Evolutionary conservation across 495 filamentous ascomycete genomes (phyloP).

Genomic region (Penicillium mononematosum): DNA sequence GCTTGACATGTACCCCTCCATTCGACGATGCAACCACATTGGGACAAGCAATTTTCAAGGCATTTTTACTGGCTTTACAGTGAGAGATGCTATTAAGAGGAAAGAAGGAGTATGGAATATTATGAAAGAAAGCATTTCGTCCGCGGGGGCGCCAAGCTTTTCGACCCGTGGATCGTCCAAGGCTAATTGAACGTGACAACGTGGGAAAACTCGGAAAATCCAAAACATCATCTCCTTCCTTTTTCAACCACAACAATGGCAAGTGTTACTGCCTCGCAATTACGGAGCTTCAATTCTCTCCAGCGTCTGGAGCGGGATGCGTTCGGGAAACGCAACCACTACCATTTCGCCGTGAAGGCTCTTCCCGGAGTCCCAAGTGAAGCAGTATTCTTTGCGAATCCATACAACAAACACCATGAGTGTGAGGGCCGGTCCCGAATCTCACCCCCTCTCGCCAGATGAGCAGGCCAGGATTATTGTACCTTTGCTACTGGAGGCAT

Average conservation of each 20-base stretch:
- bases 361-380: slow-evolving; percentile 1
- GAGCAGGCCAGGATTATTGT: slow-evolving; percentile 11
- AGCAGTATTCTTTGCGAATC: slow-evolving; percentile 7
- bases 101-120: background rate
- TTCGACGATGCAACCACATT: background rate
- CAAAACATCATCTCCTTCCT: background rate
- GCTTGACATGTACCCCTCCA: background rate
- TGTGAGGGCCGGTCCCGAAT: slow-evolving; percentile 7
- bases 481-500: slow-evolving; percentile 10
- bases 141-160: background rate
- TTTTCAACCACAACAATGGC: background rate
- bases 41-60: background rate
- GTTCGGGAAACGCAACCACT: slow-evolving; percentile 6
- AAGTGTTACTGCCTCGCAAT: background rate
- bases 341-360: slow-evolving; percentile 2
- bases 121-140: too few relatives aligned
- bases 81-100: too few relatives aligned
- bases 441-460: background rate
- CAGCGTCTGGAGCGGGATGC: background rate
- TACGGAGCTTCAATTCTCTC: background rate
- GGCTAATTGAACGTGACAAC: background rate
- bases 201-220: too few relatives aligned
- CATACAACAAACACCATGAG: slow-evolving; percentile 3
- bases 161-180: background rate
- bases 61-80: background rate